Evolutionary conservation across 306 rosid genomes (phyloP).

Genomic region (Quercus agrifolia): DNA sequence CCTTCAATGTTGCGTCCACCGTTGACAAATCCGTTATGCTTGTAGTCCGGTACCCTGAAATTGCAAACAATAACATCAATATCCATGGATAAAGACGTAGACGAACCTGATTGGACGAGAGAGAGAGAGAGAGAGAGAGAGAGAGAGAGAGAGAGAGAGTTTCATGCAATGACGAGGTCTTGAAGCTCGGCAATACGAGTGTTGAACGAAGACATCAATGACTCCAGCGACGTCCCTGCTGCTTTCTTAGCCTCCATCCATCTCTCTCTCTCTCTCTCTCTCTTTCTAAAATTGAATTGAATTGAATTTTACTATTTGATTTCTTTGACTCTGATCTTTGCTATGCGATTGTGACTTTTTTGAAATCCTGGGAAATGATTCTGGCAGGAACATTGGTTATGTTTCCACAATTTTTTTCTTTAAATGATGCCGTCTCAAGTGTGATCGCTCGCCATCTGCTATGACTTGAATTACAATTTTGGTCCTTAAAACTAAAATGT

Average conservation of each 20-base stretch:
- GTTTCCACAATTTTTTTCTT: too few relatives aligned
- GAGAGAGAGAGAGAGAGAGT: conserved; percentile 42
- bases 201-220: conserved; percentile 60
- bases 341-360: background rate
- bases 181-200: conserved; percentile 72
- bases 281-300: background rate
- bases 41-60: conserved; percentile 71
- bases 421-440: too few relatives aligned
- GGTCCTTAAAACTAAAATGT: too few relatives aligned
- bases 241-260: conserved; percentile 46
- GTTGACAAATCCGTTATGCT: conserved; percentile 66
- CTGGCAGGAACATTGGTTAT: background rate
- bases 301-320: background rate
- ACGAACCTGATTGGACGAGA: background rate
- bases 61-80: background rate
- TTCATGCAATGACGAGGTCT: conserved; percentile 77
- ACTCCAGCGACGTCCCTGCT: conserved; percentile 55
- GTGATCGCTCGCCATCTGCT: too few relatives aligned
- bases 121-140: conserved; percentile 31
- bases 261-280: background rate
- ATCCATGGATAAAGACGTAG: background rate
- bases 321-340: too few relatives aligned
- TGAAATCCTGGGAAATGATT: background rate
- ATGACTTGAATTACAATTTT: too few relatives aligned
- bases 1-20: conserved; percentile 61